These are phyloP conservation scores for Ophiosphaerella korrae DNA, from an alignment of 2,329 filamentous ascomycete genomes.

Conservation along the genomic window DNA sequence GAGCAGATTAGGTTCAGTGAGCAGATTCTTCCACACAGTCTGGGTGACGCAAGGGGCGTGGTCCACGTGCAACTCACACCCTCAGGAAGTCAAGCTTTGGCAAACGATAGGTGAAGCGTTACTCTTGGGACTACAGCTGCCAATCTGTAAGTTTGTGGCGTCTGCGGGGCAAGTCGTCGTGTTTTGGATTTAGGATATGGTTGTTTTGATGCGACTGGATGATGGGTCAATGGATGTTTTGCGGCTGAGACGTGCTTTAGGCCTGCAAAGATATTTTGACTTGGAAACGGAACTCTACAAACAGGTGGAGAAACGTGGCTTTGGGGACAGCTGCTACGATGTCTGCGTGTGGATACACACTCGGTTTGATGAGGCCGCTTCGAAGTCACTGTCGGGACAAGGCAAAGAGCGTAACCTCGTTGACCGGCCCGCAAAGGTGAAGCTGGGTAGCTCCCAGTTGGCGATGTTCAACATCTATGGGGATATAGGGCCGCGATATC, in stretches of 20 bases:
- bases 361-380: too few species aligned
- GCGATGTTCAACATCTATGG: too few species aligned
- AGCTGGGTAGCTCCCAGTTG: too few species aligned
- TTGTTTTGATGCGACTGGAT: neutral
- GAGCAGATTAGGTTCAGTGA: too few species aligned
- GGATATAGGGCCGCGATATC: too few species aligned
- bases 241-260: neutral
- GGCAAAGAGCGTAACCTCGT: too few species aligned
- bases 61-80: neutral
- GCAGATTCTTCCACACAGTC: too few species aligned
- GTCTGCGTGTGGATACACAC: too few species aligned
- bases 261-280: neutral
- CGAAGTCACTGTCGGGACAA: too few species aligned
- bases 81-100: neutral
- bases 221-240: neutral
- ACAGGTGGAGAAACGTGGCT: slow-evolving; percentile 9
- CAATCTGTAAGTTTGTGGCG: too few species aligned
- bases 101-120: neutral
- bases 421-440: too few species aligned
- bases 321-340: neutral
- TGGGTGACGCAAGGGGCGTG: neutral
- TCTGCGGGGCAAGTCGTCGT: neutral
- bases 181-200: neutral
- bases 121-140: too few species aligned
- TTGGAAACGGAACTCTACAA: neutral